Evolutionary conservation across 2,329 filamentous ascomycete species (phyloP), one percentile per base, ranked within the genome.

Genomic region (Fusarium sp.): DNA sequence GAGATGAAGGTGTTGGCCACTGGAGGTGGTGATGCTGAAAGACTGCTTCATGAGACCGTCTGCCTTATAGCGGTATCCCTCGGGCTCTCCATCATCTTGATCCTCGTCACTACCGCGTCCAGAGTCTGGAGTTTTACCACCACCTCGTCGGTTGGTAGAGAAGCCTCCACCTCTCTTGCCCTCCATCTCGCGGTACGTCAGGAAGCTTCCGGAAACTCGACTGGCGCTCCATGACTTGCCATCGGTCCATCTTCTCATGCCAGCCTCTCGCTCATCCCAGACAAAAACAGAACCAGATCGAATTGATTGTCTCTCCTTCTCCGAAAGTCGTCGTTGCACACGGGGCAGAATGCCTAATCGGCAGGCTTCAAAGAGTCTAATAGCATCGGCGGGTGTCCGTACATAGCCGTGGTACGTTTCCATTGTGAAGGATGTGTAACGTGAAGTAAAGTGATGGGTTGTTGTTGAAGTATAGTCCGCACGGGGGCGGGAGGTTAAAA

Each of bases 21-120:
- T 90, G 3, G 92, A 94, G 2, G 96, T 98, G 24, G 94, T 98
- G 82, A 99, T 98, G 83, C 95, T 98, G 86, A 98, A 99, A 0
- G 96, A 98, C 82, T 99, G 96, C 87, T 99, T 99, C 94, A 98
- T 98, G 6, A 99, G 87, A 1, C 96, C 96, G 76, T 99, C 96
- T 12, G 92, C 93, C 85, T 98, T 99, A 83, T 97, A 97, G 70
- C 94, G 87, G 80, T 97, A 97, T 44, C 94, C 94, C 79, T 97
- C 94, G 0, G 93, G 93, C 76, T 97, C 94, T 73, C 89, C 92
- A 57, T 93, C 91, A 70, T 94, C 92, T 51, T 92, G 93, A 74
- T 97, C 92, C 51, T 96, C 94, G 76, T 97, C 94, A 78, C 92
- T 95, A 29, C 88, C 90, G 69, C 91, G 90, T 64, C 89, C 90